Evolutionary conservation across 495 filamentous ascomycete genomes (phyloP), one percentile per base, ranked within the genome.

Genomic region (Podospora pseudopauciseta): DNA sequence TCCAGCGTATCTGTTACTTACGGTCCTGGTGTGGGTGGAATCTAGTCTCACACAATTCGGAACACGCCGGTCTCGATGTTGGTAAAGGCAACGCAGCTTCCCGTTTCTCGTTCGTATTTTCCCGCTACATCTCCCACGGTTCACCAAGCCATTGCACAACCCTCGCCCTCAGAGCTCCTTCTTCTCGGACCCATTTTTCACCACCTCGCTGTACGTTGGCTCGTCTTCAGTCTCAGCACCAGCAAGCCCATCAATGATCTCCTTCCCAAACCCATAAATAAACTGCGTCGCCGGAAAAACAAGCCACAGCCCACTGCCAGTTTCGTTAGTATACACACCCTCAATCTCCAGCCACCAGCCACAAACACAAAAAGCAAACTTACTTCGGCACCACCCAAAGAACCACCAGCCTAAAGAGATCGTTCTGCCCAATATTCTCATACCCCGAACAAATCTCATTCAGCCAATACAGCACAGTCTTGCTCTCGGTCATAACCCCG

Each of bases 381-480:
- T 79, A 94, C 91, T 94, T 96, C 26, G 90, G 90, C 70, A 94
- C 85, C 30, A 93, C 88, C 89, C 90, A 96, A 5, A 90, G 68
- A 28, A 89, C 78, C 53, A 93, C 67, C 32, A 95, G 76, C 27
- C 84, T 81, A 7, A 72, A 66, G 19, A 79, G 56, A 63, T 79
- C 78, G 71, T 96, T 96, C 69, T 96, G 93, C 3, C 91, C 90
- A 67, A 94, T 90, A 70, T 94, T 90, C 54, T 86, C 83, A 71
- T 90, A 97, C 49, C 86, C 90, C 5, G 90, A 91, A 77, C 85
- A 94, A 58, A 85, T 82, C 77, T 96, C 93, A 70, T 91, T 91
- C 39, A 94, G 74, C 87, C 86, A 90, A 73, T 97, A 98, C 18
- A 98, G 79, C 65, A 91, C 73, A 18, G 94, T 97, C 86, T 97